Conservation (phyloP, 1,139 yeast genomes). For the Petasospora fabianii region DNA sequence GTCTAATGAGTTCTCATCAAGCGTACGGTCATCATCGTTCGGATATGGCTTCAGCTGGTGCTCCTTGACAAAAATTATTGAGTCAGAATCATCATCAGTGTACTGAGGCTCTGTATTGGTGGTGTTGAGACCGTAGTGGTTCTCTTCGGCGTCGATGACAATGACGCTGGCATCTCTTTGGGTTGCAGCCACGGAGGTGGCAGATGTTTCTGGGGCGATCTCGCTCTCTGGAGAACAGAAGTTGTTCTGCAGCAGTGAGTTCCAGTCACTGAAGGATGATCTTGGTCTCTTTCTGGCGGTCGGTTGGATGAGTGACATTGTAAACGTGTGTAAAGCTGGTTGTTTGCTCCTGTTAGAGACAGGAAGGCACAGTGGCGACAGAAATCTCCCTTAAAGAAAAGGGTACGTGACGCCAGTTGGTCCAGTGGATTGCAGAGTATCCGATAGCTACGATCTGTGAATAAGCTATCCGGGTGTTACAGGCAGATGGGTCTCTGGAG, state of each 20-base stretch:
- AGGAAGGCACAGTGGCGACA: too few species aligned
- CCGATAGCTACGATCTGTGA: too few species aligned
- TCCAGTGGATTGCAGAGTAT: too few species aligned
- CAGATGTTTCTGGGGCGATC: conserved; percentile 2
- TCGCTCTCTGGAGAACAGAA: conserved; percentile 8
- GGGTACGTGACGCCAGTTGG: too few species aligned
- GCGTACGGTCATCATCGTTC: too few species aligned
- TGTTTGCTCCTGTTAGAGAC: background rate
- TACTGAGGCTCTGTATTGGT: conserved; percentile 6
- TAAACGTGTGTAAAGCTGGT: background rate
- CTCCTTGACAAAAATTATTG: conserved; percentile 12
- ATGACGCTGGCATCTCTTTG: conserved; percentile 27
- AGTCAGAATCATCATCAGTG: conserved; percentile 12
- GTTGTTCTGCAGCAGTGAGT: conserved; percentile 19
- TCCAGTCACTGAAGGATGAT: conserved; percentile 27
- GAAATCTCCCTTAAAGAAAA: too few species aligned
- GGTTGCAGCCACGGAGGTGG: conserved; percentile 5
- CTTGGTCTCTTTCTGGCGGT: conserved; percentile 33
- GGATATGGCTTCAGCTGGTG: conserved; percentile 10
- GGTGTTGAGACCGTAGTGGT: conserved; percentile 23
- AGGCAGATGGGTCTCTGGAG: too few species aligned
- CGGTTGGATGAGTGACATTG: conserved; percentile 23
- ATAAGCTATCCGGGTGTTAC: too few species aligned
- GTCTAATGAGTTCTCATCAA: conserved; percentile 6
- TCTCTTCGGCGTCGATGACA: conserved; percentile 38